Base-by-base conservation (phyloP, 139 green algal species). In the Pycnococcus provasolii region DNA sequence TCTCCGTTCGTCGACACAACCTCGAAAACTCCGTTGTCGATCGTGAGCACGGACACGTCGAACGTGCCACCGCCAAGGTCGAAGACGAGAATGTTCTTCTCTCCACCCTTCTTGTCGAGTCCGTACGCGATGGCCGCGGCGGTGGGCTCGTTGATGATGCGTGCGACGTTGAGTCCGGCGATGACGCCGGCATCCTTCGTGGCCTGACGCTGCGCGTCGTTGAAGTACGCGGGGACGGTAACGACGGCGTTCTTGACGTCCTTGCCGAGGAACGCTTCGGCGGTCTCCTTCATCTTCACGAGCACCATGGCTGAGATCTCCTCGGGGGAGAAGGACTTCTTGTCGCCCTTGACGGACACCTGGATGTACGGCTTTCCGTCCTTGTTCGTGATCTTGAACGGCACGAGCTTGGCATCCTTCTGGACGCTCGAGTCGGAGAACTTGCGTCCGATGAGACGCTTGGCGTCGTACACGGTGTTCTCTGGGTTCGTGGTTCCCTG, bases 1-100 rank as follows among this genome's bases (percentile, higher is more conserved):
- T 99, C 94, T 44, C 93, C 90, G 48, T 83, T 87, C 46, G 90
- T 97, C 42, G 90, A 89, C 42, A 96, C 77, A 8, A 94, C 88
- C 89, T 97, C 91, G 60, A 98, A 97, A 3, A 96, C 87, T 51
- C 92, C 94, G 62, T 89, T 89, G 78, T 97, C 92, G 71, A 99
- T 99, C 70, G 89, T 93, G 41, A 99, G 84, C 64, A 99, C 92
- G 73, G 86, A 96, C 15, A 99, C 94, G 79, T 99, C 94, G 69
- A 98, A 99, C 59, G 94, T 99, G 62, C 92, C 94, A 58, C 94
- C 94, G 45, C 94, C 94, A 69, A 98, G 81, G 75, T 99, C 93
- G 58, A 97, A 97, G 45, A 98, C 91, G 58, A 99, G 81, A 73
- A 98, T 96, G 80, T 96, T 96, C 65, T 93, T 84, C 77, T 94